Conservation (phyloP, 768 basidiomycete genomes). For the Lactarius pseudohatsudake region DNA sequence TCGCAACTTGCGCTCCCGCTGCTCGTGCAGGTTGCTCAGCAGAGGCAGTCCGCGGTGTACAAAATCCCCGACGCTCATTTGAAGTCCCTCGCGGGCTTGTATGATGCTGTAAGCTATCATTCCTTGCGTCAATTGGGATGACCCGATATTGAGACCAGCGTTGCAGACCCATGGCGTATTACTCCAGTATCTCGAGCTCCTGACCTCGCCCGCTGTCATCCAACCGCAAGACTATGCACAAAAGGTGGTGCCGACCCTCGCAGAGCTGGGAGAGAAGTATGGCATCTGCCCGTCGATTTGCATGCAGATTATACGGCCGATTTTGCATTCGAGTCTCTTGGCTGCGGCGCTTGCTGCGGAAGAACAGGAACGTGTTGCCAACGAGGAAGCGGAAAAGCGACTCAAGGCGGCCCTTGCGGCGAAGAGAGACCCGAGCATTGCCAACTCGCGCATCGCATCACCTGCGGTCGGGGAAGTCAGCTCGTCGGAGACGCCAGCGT, state of each 20-base stretch:
- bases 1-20: slow-evolving; percentile 81
- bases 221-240: slow-evolving; percentile 69
- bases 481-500: background rate
- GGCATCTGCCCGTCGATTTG: slow-evolving; percentile 84
- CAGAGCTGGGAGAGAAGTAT: slow-evolving; percentile 70
- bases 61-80: slow-evolving; percentile 71
- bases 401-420: slow-evolving; percentile 78
- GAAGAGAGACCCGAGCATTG: slow-evolving; percentile 64
- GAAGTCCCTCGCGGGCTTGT: slow-evolving; percentile 84
- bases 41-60: slow-evolving; percentile 82
- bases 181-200: slow-evolving; percentile 87
- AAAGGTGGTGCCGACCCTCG: slow-evolving; percentile 70
- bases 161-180: slow-evolving; percentile 85
- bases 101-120: slow-evolving; percentile 71
- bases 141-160: slow-evolving; percentile 23
- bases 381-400: slow-evolving; percentile 76
- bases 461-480: slow-evolving; percentile 42
- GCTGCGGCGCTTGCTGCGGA: slow-evolving; percentile 62
- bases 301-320: slow-evolving; percentile 92
- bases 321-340: slow-evolving; percentile 61
- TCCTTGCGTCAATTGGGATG: slow-evolving; percentile 21
- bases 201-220: slow-evolving; percentile 71
- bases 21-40: slow-evolving; percentile 88
- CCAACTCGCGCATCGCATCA: slow-evolving; percentile 62
- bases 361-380: slow-evolving; percentile 67